These are phyloP conservation scores for Penicillium sp. DNA, from an alignment of 2,329 filamentous ascomycete species.

Conservation along the genomic window DNA sequence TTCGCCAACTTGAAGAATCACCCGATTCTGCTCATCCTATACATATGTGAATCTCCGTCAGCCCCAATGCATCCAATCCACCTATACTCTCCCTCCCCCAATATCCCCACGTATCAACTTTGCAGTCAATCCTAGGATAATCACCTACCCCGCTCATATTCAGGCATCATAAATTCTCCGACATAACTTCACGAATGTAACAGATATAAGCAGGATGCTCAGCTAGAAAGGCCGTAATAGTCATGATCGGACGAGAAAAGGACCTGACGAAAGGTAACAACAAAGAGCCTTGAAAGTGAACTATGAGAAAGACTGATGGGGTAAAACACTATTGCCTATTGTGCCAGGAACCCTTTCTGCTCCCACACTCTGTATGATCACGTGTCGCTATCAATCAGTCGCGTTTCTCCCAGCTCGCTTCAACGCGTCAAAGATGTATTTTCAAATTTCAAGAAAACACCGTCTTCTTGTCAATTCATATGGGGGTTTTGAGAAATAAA, in stretches of 20 bases:
- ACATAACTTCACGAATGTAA: neutral
- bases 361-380: neutral
- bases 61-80: neutral
- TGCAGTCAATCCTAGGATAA: neutral
- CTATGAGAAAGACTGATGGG: neutral
- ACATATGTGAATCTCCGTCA: neutral
- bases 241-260: neutral
- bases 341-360: neutral
- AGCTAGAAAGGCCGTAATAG: neutral
- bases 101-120: neutral
- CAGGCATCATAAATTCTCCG: neutral
- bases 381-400: slow-evolving; percentile 1
- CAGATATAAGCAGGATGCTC: neutral
- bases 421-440: neutral
- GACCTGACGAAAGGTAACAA: neutral
- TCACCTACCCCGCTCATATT: neutral
- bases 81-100: neutral
- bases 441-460: neutral
- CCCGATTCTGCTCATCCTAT: neutral
- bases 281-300: neutral
- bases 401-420: neutral
- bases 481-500: neutral
- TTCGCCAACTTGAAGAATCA: neutral
- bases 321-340: neutral
- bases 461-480: neutral